Conservation (phyloP, 805 yeast species). For the Komagataella pseudopastoris region DNA sequence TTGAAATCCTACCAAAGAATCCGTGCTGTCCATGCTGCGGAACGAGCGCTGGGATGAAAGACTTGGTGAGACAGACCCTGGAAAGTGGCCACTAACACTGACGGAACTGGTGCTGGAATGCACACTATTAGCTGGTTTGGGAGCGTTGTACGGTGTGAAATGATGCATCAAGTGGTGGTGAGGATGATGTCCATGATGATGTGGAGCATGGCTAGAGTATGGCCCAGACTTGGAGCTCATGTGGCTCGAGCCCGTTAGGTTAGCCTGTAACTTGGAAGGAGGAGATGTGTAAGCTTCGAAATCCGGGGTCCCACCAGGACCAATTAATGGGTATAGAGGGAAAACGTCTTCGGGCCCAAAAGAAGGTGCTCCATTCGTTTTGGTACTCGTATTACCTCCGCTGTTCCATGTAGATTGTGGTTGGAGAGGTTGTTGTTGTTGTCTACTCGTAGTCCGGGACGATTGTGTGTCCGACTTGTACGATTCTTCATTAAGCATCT, state of each 20-base stretch:
- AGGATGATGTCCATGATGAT: slow-evolving; percentile 7
- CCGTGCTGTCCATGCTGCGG: slow-evolving; percentile 10
- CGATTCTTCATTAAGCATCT: slow-evolving; percentile 12
- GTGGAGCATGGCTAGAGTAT: background rate
- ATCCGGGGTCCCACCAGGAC: slow-evolving; percentile 11
- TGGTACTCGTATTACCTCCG: slow-evolving; percentile 6
- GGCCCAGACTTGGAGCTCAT: background rate
- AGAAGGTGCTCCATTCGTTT: slow-evolving; percentile 8
- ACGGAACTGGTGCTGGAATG: slow-evolving; percentile 1
- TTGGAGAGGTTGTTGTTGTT: background rate
- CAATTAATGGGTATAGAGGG: slow-evolving; percentile 19
- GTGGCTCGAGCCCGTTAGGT: background rate
- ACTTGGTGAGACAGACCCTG: background rate
- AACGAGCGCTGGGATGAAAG: slow-evolving; percentile 10
- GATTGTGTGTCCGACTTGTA: background rate
- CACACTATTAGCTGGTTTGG: slow-evolving; percentile 2
- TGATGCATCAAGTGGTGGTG: slow-evolving; percentile 2
- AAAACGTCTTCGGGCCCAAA: slow-evolving; percentile 16
- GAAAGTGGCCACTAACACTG: slow-evolving; percentile 6
- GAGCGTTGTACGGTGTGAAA: slow-evolving; percentile 4
- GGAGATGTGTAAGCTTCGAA: slow-evolving; percentile 4
- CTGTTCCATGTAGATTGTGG: slow-evolving; percentile 4
- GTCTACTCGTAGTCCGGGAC: background rate
- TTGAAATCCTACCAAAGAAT: slow-evolving; percentile 11
- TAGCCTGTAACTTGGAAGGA: background rate